These are phyloP conservation scores for Asparagopsis taxiformis DNA, from an alignment of 31 red algal species.

Conservation along the genomic window DNA sequence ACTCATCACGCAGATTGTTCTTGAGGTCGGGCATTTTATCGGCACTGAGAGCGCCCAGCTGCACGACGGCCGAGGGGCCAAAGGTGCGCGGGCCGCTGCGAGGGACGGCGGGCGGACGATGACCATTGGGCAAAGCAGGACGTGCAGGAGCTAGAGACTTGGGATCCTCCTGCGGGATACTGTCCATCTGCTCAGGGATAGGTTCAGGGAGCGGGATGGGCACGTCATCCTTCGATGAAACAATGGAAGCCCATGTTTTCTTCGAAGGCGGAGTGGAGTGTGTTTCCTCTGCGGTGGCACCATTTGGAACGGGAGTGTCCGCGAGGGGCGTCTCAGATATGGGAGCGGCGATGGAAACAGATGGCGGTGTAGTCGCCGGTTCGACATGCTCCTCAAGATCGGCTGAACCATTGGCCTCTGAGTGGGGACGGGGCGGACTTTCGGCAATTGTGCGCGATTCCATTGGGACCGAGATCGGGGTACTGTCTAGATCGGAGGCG, in stretches of 20 bases:
- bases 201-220: background rate
- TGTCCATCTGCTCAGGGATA: conserved; percentile 2
- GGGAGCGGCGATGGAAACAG: background rate
- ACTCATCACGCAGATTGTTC: conserved; percentile 32
- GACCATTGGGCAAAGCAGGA: conserved; percentile 10
- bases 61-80: conserved; percentile 61
- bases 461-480: background rate
- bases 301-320: background rate
- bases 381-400: background rate
- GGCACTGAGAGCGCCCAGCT: conserved; percentile 14
- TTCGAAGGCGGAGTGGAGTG: conserved; percentile 9
- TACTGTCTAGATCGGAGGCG: background rate
- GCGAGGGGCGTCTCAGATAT: background rate
- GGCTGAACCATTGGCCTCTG: background rate
- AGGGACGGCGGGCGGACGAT: background rate
- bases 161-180: conserved; percentile 1
- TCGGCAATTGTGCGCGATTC: background rate
- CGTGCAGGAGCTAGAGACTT: background rate
- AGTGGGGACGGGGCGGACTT: background rate
- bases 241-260: conserved; percentile 71
- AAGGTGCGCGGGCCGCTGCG: conserved; percentile 25
- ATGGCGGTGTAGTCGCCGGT: background rate
- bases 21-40: conserved; percentile 24
- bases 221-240: conserved; percentile 44
- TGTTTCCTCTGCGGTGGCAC: background rate